These are phyloP conservation scores for Aspergillus bridgeri DNA, from an alignment of 495 filamentous ascomycete species.

Conservation along the genomic window DNA sequence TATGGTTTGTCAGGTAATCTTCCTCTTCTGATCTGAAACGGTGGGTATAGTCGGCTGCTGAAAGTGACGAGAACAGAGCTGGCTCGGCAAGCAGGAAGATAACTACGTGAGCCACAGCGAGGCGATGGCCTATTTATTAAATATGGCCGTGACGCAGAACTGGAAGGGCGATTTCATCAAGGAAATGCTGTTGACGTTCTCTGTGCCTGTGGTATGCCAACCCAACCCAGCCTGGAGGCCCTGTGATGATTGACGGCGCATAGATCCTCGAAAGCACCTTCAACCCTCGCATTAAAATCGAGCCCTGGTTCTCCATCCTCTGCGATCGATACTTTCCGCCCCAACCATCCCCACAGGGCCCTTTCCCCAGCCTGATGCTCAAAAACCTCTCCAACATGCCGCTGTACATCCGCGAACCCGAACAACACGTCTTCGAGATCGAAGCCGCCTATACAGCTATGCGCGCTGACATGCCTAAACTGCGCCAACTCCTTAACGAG, in stretches of 20 bases:
- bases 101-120: conserved; percentile 26
- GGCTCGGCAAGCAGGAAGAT: conserved; percentile 22
- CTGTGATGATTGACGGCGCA: no score
- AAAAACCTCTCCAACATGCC: conserved; percentile 21
- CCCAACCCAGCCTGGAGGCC: no score
- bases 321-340: conserved; percentile 8
- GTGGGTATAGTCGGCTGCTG: not conserved
- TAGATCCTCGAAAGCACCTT: conserved; percentile 36
- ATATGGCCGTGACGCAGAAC: conserved; percentile 19
- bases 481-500: conserved; percentile 11
- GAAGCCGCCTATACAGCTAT: conserved; percentile 16
- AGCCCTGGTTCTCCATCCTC: conserved; percentile 18
- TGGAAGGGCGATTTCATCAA: conserved; percentile 26
- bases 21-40: no score
- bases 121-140: conserved; percentile 32
- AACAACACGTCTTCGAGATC: conserved; percentile 20
- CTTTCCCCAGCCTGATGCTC: conserved; percentile 13
- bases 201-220: conserved; percentile 36
- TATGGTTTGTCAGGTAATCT: conserved; percentile 35
- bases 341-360: not conserved
- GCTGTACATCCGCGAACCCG: conserved; percentile 18
- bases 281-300: conserved; percentile 27
- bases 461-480: conserved; percentile 10
- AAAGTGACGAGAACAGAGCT: conserved; percentile 21
- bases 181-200: conserved; percentile 29